Conservation (phyloP, 257 asterid genomes). For the Nicotiana undulata region DNA sequence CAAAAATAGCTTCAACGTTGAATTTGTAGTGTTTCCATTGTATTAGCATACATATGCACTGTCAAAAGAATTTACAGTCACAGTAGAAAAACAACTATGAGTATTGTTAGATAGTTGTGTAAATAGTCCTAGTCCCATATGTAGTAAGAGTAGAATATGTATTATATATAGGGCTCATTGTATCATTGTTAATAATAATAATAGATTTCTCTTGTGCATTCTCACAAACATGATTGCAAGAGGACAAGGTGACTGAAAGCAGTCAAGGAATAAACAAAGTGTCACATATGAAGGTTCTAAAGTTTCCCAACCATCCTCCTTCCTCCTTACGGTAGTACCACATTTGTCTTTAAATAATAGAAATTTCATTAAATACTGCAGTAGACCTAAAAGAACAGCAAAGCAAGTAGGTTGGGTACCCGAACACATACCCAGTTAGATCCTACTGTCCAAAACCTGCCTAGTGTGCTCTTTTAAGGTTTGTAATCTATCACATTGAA, state of each 20-base stretch:
- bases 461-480: background rate
- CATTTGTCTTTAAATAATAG: background rate
- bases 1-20: background rate
- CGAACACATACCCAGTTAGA: background rate
- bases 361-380: background rate
- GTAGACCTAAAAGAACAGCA: background rate
- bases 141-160: no score
- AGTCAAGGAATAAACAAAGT: background rate
- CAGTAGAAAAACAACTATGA: background rate
- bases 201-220: no score
- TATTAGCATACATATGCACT: background rate
- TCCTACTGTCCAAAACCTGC: background rate
- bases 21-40: background rate
- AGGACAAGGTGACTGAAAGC: background rate
- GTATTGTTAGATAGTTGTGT: no score
- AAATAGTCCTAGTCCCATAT: no score
- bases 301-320: background rate
- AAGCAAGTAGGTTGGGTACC: background rate
- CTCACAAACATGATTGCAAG: conserved; percentile 1
- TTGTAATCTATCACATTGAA: background rate
- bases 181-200: no score
- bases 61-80: background rate
- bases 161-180: no score
- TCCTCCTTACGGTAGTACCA: background rate
- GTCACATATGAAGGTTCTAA: background rate